Base-by-base conservation (phyloP, 169 alveolate species). In the Hepatocystis sp. region DNA sequence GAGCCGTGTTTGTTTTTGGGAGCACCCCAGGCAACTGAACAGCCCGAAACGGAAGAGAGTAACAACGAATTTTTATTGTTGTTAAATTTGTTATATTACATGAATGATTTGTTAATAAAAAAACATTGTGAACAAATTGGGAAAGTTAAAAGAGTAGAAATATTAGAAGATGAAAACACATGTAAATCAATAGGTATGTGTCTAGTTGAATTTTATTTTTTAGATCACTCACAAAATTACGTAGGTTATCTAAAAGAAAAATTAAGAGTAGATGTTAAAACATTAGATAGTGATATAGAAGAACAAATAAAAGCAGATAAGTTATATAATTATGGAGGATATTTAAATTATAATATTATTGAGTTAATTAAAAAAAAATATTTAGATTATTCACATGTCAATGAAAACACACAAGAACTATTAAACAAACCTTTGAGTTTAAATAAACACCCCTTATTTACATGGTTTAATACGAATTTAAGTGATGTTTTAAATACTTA, bases 291-390 rank as follows among this genome's bases (percentile, higher is more conserved):
- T 2, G 13, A 44, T 42, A 4, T 76, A 30, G 88, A 51, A 21
- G 88, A 76, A 58, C 88, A 51, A 76, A 76, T 76, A 23, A 76
- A 76, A 76, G 34, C 23, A 8, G 88, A 76, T 76, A 76, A 76
- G 17, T 4, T 76, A 25, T 76, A 76, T 63, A 76, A 52, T 51
- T 58, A 76, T 56, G 88, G 88, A 25, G 88, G 88, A n/a, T 76
- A 76, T 58, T 46, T 76, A 46, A 58, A 76, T 58, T 23, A 52
- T 36, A 34, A 32, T 36, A 76, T 63, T 32, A 34, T 76, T 21
- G 88, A 76, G 17, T 28, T 52, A 51, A 42, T 76, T 10, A 76
- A 56, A 32, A 76, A 39, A n/a, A n/a, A n/a, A n/a, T n/a, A n/a
- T n/a, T n/a, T n/a, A n/a, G n/a, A n/a, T n/a, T n/a, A n/a, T n/a